A percentile compares a stretch with the other conserved stretches of the same genome.
These are phyloP conservation scores for Calocera viscosa DNA, from an alignment of 768 basidiomycete genomes.

Conservation along the genomic window DNA sequence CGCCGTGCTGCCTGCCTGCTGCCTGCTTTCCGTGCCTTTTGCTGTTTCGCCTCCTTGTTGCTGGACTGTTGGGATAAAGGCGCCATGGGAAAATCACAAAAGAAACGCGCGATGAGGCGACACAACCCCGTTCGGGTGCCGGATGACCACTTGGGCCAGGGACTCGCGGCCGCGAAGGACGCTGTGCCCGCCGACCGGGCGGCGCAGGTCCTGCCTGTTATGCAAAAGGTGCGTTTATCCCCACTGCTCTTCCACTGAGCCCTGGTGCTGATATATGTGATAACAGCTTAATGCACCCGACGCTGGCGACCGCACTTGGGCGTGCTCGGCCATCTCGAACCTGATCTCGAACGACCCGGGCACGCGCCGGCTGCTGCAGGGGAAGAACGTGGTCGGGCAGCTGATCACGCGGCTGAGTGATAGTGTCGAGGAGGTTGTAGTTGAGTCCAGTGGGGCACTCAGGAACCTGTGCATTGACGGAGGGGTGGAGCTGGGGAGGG, in stretches of 20 bases:
- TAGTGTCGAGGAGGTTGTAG: conserved; percentile 76
- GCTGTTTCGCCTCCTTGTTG: too few species aligned
- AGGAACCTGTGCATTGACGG: conserved; percentile 95
- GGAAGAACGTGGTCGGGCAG: conserved; percentile 77
- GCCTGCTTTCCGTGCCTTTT: too few species aligned
- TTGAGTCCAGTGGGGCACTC: conserved; percentile 79
- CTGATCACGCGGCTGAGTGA: conserved; percentile 82
- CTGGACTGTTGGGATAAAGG: neutral
- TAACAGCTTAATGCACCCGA: conserved; percentile 64
- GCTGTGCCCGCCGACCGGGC: conserved; percentile 26
- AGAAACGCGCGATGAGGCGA: conserved; percentile 68
- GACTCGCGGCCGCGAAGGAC: conserved; percentile 43
- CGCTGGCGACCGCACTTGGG: conserved; percentile 78
- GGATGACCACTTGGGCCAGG: conserved; percentile 77
- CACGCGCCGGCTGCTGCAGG: conserved; percentile 76
- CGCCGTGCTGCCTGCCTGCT: neutral
- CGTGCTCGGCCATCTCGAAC: conserved; percentile 91
- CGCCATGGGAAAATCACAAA: conserved; percentile 85
- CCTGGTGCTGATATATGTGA: neutral
- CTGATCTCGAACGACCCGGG: conserved; percentile 91
- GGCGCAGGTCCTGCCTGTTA: conserved; percentile 68
- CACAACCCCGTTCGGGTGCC: conserved; percentile 93
- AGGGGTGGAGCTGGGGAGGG: conserved; percentile 86
- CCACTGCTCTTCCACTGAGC: conserved; percentile 6
- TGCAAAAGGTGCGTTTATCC: conserved; percentile 58